These are phyloP conservation scores for Botrytis fabae DNA, from an alignment of 2,329 filamentous ascomycete genomes.

Conservation along the genomic window DNA sequence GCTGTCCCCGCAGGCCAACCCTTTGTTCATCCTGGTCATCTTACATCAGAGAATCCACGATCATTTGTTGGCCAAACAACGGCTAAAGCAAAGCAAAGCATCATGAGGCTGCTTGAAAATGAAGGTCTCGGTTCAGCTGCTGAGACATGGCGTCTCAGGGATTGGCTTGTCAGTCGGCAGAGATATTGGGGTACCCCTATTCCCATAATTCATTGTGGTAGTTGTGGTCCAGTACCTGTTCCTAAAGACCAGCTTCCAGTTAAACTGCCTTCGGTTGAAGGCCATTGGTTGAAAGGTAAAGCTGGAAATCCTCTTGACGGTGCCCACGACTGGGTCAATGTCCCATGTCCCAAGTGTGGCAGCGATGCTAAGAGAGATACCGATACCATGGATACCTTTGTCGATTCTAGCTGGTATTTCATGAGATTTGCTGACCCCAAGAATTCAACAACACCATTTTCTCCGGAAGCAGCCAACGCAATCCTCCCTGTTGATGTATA, in stretches of 20 bases:
- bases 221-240: slow-evolving; percentile 78
- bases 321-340: slow-evolving; percentile 72
- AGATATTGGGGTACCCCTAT: slow-evolving; percentile 91
- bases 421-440: slow-evolving; percentile 74
- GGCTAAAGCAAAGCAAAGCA: slow-evolving; percentile 57
- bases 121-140: slow-evolving; percentile 59
- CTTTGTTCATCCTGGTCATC: slow-evolving; percentile 64
- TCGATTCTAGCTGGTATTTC: slow-evolving; percentile 94
- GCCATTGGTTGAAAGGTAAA: slow-evolving; percentile 67
- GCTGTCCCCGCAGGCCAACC: slow-evolving; percentile 52
- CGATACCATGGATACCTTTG: slow-evolving; percentile 95
- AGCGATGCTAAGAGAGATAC: slow-evolving; percentile 76
- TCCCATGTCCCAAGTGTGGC: slow-evolving; percentile 71
- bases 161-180: slow-evolving; percentile 92
- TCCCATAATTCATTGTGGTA: slow-evolving; percentile 77
- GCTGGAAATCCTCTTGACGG: slow-evolving; percentile 76
- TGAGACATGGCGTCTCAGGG: slow-evolving; percentile 77
- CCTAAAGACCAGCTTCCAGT: slow-evolving; percentile 77
- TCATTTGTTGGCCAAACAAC: slow-evolving; percentile 65
- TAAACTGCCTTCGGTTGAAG: slow-evolving; percentile 66
- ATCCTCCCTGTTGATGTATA: slow-evolving; percentile 82
- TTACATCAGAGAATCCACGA: slow-evolving; percentile 63
- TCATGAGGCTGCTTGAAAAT: slow-evolving; percentile 57
- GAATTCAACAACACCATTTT: slow-evolving; percentile 63
- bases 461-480: slow-evolving; percentile 54